Conservation (phyloP, 2,329 filamentous ascomycete species). For the Torrubiella hemipterigena region DNA sequence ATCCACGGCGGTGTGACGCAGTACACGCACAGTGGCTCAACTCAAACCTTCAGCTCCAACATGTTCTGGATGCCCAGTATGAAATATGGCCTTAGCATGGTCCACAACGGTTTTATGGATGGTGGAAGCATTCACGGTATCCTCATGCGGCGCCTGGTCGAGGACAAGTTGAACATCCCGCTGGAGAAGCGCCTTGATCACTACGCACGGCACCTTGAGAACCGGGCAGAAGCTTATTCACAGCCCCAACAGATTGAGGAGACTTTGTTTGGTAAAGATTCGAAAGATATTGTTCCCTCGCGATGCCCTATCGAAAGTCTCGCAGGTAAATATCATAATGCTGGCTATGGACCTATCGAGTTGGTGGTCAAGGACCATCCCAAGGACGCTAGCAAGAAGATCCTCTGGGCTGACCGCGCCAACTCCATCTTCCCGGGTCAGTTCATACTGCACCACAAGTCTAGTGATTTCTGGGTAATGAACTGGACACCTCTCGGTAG, state of each 20-base stretch:
- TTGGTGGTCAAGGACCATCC: background rate
- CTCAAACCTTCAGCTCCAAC: conserved; percentile 6
- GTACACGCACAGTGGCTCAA: conserved; percentile 8
- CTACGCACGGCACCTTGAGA: conserved; percentile 5
- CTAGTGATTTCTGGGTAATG: no score
- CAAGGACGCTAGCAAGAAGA: no score
- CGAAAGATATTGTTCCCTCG: background rate
- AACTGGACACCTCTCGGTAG: no score
- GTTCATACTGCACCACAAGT: no score
- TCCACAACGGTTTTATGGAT: conserved; percentile 26
- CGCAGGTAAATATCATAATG: background rate
- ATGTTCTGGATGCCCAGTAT: conserved; percentile 11
- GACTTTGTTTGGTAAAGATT: no score
- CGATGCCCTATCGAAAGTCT: background rate
- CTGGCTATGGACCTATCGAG: background rate
- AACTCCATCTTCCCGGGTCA: no score
- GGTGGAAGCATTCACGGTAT: conserved; percentile 6
- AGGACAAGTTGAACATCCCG: conserved; percentile 8
- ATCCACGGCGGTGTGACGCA: conserved; percentile 8
- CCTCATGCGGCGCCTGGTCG: conserved; percentile 9
- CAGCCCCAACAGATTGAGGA: background rate
- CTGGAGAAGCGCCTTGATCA: conserved; percentile 8
- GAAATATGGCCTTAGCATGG: conserved; percentile 8
- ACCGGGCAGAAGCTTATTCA: background rate
- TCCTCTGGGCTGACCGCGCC: no score